phyloP scores from a whole-genome alignment of 108 stramenopile species.

The Skeletonema menzelii region DNA sequence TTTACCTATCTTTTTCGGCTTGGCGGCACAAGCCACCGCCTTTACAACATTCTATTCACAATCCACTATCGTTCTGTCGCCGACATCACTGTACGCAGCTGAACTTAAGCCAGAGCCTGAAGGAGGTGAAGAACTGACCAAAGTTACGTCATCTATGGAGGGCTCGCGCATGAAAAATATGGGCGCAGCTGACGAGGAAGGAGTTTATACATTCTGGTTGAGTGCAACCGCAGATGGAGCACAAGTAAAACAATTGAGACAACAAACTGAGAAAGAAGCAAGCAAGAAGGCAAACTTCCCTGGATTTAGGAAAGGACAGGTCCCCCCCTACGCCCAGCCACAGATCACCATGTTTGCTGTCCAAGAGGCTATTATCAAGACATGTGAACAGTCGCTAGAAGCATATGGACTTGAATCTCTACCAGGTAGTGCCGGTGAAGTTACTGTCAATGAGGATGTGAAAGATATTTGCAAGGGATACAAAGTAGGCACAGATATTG shows the following conservation, averaged over 20 bases:
- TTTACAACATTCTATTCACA: background rate
- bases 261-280: conserved; percentile 74
- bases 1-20: background rate
- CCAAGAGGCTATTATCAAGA: conserved; percentile 79
- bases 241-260: conserved; percentile 61
- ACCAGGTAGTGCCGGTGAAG: conserved; percentile 55
- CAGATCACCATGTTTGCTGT: conserved; percentile 82
- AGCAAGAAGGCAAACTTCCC: conserved; percentile 85
- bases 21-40: background rate
- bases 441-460: conserved; percentile 75
- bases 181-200: conserved; percentile 45
- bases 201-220: conserved; percentile 78
- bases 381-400: conserved; percentile 64
- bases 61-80: background rate
- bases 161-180: conserved; percentile 76
- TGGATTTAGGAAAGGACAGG: conserved; percentile 84
- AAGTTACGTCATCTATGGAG: conserved; percentile 54
- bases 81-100: conserved; percentile 24
- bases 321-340: conserved; percentile 85
- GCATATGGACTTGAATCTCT: conserved; percentile 80
- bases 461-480: conserved; percentile 74
- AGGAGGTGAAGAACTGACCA: conserved; percentile 69
- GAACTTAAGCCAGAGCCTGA: conserved; percentile 81
- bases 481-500: conserved; percentile 65
- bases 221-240: conserved; percentile 56